A percentile compares a stretch with the other conserved stretches of the same genome.
phyloP scores from a whole-genome alignment of 192 early-diverging fungal genomes.

The Backusella luteola region DNA sequence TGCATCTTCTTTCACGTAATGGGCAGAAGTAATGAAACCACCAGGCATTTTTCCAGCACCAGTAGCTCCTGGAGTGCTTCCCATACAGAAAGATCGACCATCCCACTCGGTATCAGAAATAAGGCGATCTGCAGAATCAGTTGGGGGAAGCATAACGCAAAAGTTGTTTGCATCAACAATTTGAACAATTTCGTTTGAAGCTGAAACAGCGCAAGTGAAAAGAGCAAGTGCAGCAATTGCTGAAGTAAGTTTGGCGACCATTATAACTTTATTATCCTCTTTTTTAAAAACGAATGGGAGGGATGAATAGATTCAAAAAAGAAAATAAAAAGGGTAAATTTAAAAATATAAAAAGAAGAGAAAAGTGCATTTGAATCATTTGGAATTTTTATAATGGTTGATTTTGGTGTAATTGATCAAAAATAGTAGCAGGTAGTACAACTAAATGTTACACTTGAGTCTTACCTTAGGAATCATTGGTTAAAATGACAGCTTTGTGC shows the following conservation, averaged over 20 bases:
- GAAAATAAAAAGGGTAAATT: not conserved
- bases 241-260: not conserved
- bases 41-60: constrained; percentile 34
- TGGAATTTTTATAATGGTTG: not conserved
- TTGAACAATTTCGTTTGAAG: constrained; percentile 25
- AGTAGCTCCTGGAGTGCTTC: constrained; percentile 32
- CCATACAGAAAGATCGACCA: constrained; percentile 46
- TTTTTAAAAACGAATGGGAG: not conserved
- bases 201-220: not conserved
- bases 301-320: not conserved
- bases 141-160: constrained; percentile 42
- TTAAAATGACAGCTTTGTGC: not conserved
- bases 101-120: constrained; percentile 42
- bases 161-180: constrained; percentile 36
- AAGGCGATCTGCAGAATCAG: constrained; percentile 26
- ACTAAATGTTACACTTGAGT: not conserved
- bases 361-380: not conserved
- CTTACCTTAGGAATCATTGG: not conserved
- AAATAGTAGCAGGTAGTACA: constrained; percentile 1
- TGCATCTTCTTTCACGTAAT: constrained; percentile 27
- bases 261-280: not conserved
- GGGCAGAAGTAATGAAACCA: constrained; percentile 44
- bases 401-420: constrained; percentile 3
- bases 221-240: not conserved
- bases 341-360: not conserved